These are phyloP conservation scores for Citrus hindsii DNA, from an alignment of 345 rosid genomes.

Conservation along the genomic window DNA sequence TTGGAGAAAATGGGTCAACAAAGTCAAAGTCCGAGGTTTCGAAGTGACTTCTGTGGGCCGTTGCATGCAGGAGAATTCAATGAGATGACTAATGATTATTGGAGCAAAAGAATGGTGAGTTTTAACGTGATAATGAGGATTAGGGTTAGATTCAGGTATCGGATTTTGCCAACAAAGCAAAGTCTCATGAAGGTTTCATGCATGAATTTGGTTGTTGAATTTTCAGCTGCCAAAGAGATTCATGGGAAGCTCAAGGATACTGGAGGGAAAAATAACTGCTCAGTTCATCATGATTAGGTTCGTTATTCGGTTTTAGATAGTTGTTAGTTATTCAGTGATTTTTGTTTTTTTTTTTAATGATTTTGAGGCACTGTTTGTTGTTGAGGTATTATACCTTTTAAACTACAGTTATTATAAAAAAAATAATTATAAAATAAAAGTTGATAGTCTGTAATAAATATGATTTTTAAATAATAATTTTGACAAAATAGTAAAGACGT, in stretches of 20 bases:
- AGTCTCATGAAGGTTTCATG: neutral
- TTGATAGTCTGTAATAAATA: no score
- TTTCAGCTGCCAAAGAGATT: neutral
- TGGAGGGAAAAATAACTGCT: constrained; percentile 2
- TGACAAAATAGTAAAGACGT: accelerated
- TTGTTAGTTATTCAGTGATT: no score
- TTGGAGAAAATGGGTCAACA: constrained; percentile 1
- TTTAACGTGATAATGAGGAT: constrained; percentile 2
- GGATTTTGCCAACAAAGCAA: constrained; percentile 14
- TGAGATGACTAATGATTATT: constrained; percentile 13
- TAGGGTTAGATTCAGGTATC: neutral
- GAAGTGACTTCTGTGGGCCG: neutral
- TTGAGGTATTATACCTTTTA: no score
- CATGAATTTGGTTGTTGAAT: constrained; percentile 4
- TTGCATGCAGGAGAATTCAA: neutral
- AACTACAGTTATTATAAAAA: no score
- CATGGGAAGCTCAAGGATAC: constrained; percentile 7
- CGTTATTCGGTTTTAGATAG: neutral
- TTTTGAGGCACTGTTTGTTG: no score
- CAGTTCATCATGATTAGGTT: neutral
- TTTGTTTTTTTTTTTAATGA: no score
- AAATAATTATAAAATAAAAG: no score
- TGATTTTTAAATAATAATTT: no score
- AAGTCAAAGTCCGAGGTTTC: neutral
- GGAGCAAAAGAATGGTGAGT: constrained; percentile 16